These are phyloP conservation scores for Coleophoma cylindrospora DNA, from an alignment of 2,329 filamentous ascomycete genomes.

Conservation along the genomic window DNA sequence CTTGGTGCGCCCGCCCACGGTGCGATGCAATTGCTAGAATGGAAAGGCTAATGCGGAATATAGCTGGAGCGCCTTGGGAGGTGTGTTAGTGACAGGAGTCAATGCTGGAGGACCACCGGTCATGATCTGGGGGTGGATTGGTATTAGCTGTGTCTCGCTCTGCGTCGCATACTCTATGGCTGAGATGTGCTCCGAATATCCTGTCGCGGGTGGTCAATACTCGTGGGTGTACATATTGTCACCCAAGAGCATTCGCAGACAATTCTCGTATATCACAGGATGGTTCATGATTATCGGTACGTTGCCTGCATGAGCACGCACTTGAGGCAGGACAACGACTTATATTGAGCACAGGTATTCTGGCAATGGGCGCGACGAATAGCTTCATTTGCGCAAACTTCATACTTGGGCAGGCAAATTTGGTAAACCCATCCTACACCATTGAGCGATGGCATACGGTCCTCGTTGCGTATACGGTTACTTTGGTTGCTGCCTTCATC, in stretches of 20 bases:
- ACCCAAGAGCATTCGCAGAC: constrained; percentile 37
- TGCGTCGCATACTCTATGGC: constrained; percentile 53
- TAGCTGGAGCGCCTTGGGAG: constrained; percentile 50
- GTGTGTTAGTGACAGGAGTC: constrained; percentile 50
- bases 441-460: constrained; percentile 53
- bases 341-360: constrained; percentile 11
- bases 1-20: constrained; percentile 30
- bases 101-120: constrained; percentile 51
- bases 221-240: constrained; percentile 52
- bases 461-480: constrained; percentile 44
- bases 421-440: constrained; percentile 42
- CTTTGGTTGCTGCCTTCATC: constrained; percentile 35
- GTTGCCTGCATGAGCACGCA: constrained; percentile 2
- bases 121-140: constrained; percentile 54
- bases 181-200: constrained; percentile 52
- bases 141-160: constrained; percentile 43
- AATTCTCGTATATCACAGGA: constrained; percentile 38
- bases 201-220: constrained; percentile 52
- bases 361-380: constrained; percentile 49
- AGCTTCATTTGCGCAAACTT: constrained; percentile 51
- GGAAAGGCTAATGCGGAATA: constrained; percentile 3
- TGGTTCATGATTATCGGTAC: constrained; percentile 44
- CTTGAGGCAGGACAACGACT: background rate
- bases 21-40: constrained; percentile 3
- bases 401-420: constrained; percentile 46